Percentiles rank a stretch among this genome's conserved stretches.
These are phyloP conservation scores for Fusarium citri DNA, from an alignment of 2,329 filamentous ascomycete species.

Conservation along the genomic window DNA sequence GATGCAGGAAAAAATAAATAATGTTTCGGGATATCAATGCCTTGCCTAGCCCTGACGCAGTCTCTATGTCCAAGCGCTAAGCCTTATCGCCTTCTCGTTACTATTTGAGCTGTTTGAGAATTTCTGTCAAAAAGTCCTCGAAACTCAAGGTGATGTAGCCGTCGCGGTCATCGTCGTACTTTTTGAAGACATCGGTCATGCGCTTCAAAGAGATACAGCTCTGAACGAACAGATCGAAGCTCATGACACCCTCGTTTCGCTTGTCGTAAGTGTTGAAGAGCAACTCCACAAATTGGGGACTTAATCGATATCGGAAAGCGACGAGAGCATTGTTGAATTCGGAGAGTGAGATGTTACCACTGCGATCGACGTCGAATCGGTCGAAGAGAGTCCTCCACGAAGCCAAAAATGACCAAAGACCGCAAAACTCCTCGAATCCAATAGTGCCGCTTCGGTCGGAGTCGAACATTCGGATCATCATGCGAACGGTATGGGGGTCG, in stretches of 20 bases:
- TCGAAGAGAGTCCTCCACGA: constrained; percentile 96
- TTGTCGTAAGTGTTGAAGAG: constrained; percentile 93
- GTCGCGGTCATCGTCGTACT: constrained; percentile 96
- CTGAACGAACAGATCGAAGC: constrained; percentile 97
- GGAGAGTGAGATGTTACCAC: constrained; percentile 83
- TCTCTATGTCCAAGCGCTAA: not conserved
- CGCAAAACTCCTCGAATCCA: constrained; percentile 95
- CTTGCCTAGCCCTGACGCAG: not conserved
- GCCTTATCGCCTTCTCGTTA: not conserved
- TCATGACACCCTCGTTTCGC: constrained; percentile 76
- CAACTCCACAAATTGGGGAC: constrained; percentile 82
- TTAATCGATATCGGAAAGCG: constrained; percentile 93
- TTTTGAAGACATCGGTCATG: constrained; percentile 99
- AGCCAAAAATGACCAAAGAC: constrained; percentile 93
- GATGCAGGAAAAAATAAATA: constrained; percentile 13
- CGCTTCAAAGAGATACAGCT: constrained; percentile 96
- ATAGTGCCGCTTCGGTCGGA: constrained; percentile 89
- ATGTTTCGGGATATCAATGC: not conserved
- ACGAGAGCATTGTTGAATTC: constrained; percentile 93
- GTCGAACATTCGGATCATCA: constrained; percentile 99
- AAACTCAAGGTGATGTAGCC: constrained; percentile 89
- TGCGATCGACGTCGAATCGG: constrained; percentile 89
- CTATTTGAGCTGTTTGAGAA: constrained; percentile 69
- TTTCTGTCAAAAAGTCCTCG: constrained; percentile 81
- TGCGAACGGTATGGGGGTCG: constrained; percentile 91